Evolutionary conservation across 2,329 filamentous ascomycete genomes (phyloP).

Genomic region (Diplocarpon rosae): DNA sequence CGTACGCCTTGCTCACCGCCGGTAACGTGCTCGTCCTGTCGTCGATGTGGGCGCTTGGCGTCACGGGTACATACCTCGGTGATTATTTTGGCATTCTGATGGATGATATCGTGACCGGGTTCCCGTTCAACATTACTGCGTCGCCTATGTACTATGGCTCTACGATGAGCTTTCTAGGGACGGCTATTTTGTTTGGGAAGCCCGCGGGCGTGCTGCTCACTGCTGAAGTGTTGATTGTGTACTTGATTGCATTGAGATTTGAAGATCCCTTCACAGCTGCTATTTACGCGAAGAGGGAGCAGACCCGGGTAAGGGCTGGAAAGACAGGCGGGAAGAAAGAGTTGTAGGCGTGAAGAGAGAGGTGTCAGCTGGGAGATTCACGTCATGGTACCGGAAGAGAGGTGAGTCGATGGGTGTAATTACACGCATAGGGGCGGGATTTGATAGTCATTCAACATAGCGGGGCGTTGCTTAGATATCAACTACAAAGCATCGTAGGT

Average conservation of each 20-base stretch:
- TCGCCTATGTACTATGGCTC: slow-evolving; percentile 96
- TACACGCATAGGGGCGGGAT: slow-evolving; percentile 3
- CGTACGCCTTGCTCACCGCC: slow-evolving; percentile 57
- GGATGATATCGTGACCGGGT: slow-evolving; percentile 87
- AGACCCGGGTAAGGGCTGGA: slow-evolving; percentile 33
- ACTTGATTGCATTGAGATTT: slow-evolving; percentile 69
- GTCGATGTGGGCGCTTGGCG: slow-evolving; percentile 82
- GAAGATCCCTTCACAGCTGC: slow-evolving; percentile 91
- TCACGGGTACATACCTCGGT: slow-evolving; percentile 92
- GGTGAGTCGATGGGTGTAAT: slow-evolving; percentile 1
- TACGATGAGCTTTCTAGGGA: slow-evolving; percentile 84
- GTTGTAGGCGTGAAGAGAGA: neutral
- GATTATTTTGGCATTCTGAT: slow-evolving; percentile 99
- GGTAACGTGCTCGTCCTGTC: slow-evolving; percentile 81
- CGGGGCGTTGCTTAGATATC: slow-evolving; percentile 19
- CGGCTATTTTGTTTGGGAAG: slow-evolving; percentile 74
- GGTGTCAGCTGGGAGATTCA: neutral
- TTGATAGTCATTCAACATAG: slow-evolving; percentile 21
- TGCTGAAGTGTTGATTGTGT: slow-evolving; percentile 62
- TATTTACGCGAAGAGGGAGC: slow-evolving; percentile 83
- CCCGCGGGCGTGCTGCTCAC: slow-evolving; percentile 76
- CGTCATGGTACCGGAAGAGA: neutral
- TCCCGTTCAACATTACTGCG: slow-evolving; percentile 85
- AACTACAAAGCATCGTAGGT: slow-evolving; percentile 30
- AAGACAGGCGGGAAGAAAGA: slow-evolving; percentile 20